Conservation (phyloP, 345 rosid genomes). For the Diplotaxis tenuifolia region DNA sequence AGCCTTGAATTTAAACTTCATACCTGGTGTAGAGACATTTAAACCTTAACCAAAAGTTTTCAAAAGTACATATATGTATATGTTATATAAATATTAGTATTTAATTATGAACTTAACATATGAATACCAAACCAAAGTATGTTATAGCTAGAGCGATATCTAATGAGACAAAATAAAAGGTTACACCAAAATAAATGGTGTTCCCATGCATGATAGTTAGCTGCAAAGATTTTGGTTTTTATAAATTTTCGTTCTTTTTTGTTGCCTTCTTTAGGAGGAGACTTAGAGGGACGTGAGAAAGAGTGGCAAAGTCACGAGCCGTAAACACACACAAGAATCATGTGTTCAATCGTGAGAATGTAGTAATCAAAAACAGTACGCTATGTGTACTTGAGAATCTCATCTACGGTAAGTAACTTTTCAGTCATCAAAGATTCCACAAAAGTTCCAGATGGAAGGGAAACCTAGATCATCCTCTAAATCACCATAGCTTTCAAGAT, state of each 20-base stretch:
- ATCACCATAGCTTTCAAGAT: slow-evolving; percentile 54
- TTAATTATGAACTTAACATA: no score
- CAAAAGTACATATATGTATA: no score
- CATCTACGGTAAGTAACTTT: background rate
- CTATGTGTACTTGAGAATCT: slow-evolving; percentile 27
- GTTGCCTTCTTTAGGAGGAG: slow-evolving; percentile 11
- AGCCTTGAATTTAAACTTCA: no score
- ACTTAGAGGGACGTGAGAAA: slow-evolving; percentile 18
- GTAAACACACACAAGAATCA: slow-evolving; percentile 26
- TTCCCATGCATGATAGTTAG: no score
- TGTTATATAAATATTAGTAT: no score
- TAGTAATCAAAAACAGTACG: slow-evolving; percentile 19
- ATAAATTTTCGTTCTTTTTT: background rate
- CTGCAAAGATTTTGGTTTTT: slow-evolving; percentile 17
- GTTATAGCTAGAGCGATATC: background rate
- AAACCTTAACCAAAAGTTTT: no score
- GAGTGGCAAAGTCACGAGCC: slow-evolving; percentile 41
- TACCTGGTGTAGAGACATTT: no score
- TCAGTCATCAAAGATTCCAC: slow-evolving; percentile 32
- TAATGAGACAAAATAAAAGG: background rate
- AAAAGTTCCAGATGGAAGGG: slow-evolving; percentile 77
- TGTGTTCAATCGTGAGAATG: slow-evolving; percentile 22
- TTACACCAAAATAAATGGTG: no score
- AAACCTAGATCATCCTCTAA: slow-evolving; percentile 50
- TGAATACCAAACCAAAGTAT: background rate